Evolutionary conservation across 257 asterid genomes (phyloP), one percentile per base, ranked within the genome.

Genomic region (Craterostigma plantagineum): DNA sequence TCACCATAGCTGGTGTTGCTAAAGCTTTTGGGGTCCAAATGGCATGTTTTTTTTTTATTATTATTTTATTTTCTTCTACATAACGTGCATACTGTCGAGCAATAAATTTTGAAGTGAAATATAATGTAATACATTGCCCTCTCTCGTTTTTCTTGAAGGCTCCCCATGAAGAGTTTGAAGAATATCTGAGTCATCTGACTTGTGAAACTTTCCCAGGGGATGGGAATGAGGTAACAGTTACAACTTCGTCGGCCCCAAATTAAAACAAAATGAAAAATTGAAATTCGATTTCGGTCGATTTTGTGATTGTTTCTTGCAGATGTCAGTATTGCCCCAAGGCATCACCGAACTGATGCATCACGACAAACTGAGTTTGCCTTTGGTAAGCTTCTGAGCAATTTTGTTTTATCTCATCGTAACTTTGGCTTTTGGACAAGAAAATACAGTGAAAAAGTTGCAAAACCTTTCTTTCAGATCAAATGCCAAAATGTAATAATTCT

Each of bases 131-230:
- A 23, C 2, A 23, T 2, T 23, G 30, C 6, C 30, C 30, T 23
- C 30, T 23, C 30, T 23, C 30, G 30, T 23, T 33, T 43, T 61
- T 46, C 38, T 34, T 52, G 49, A 59, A 90, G 99, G 95, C 94
- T 51, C 94, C 95, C 0, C 95, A 83, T 59, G 95, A 90, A 79
- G 95, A 79, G 55, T 90, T 83, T 61, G 95, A 82, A 68, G 95
- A 83, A 67, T 73, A 72, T 60, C 57, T 87, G 50, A 75, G 95
- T 63, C 92, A 76, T 65, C 72, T 79, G 10, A 64, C 68, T 0
- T 91, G 91, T 45, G 91, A 75, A 64, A 79, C 57, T 59, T 82
- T 92, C 74, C 60, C 91, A 4, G 99, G 92, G 47, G 92, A 79
- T 49, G 63, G 77, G 57, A 80, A 83, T 33, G 91, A 79, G 99